Evolutionary conservation across 331 rosid genomes (phyloP), one percentile per base, ranked within the genome.

Genomic region (Malus hybrid): DNA sequence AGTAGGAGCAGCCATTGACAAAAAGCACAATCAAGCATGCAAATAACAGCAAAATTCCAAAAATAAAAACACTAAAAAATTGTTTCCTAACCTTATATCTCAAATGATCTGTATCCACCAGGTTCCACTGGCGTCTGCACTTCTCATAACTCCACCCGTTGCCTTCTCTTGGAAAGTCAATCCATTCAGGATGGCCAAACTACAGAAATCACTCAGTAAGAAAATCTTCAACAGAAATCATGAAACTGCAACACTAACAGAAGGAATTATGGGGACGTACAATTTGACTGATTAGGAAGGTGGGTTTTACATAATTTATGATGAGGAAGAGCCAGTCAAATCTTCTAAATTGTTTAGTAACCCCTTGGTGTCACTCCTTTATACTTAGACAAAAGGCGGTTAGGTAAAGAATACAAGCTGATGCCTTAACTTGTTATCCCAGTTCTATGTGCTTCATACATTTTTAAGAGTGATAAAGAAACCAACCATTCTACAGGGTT

Each of bases 181-280:
- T 86, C 99, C 99, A 94, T 74, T 94, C 99, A 20, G 99, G 99
- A 87, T 94, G 99, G 75, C 99, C 99, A 79, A 90, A 94, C 99
- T 94, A 81, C 50, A 73, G 24, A 66, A 34, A 24, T 48, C 9
- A 28, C 55, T 15, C 16, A 33, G 4, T 27, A 60, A 78, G 62
- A 82, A 54, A 27, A 59, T 65, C 16, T 16, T 52, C 34, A 18
- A 34, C 82, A 55, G 67, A 70, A 31, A 66, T 20, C 14, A 24
- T 67, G 59, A 24, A 16, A 68, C 4, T 42, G 20, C 34, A 46
- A 42, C 14, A 24, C 57, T 24, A 44, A 56, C 72, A 68, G 18
- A 68, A 12, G 72, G 55, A 28, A 68, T 39, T 65, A 65, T 65
- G 32, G 18, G 71, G 55, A 67, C 22, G 46, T 39, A 39, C 31